A percentile compares a stretch with the other conserved stretches of the same genome.
These are phyloP conservation scores for Phytophthora uliginosa DNA, from an alignment of 352 stramenopile species.

Conservation along the genomic window DNA sequence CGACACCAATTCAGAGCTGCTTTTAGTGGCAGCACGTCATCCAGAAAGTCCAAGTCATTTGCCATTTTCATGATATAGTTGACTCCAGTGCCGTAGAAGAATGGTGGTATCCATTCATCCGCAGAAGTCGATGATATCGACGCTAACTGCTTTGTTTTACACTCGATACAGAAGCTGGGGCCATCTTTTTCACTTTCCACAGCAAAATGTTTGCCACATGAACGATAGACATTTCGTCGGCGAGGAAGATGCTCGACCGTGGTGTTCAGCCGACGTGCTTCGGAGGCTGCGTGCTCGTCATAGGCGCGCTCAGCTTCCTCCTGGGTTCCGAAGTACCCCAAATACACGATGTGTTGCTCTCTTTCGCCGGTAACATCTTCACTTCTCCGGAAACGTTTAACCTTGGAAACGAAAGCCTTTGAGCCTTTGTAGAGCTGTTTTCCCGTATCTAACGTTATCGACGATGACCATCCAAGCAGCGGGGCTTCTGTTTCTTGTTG, in stretches of 20 bases:
- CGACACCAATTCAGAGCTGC: conserved; percentile 48
- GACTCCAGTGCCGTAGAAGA: conserved; percentile 62
- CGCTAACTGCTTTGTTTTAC: conserved; percentile 67
- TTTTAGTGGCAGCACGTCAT: conserved; percentile 61
- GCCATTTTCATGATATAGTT: conserved; percentile 88
- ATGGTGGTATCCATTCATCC: conserved; percentile 73
- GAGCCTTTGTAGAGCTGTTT: conserved; percentile 77
- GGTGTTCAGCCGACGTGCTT: conserved; percentile 77
- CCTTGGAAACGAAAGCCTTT: conserved; percentile 73
- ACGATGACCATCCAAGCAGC: conserved; percentile 71
- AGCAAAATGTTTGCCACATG: conserved; percentile 84
- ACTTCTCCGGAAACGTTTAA: conserved; percentile 77
- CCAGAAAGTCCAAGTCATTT: conserved; percentile 79
- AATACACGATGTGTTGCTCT: conserved; percentile 73
- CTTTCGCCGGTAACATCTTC: conserved; percentile 62
- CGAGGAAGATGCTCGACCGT: conserved; percentile 62
- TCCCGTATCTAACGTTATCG: conserved; percentile 75
- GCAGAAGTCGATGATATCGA: conserved; percentile 25
- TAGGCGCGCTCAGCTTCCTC: conserved; percentile 80
- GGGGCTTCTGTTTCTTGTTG: conserved; percentile 27
- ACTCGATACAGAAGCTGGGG: conserved; percentile 84
- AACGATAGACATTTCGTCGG: conserved; percentile 74
- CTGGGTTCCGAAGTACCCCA: conserved; percentile 76
- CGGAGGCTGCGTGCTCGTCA: conserved; percentile 64
- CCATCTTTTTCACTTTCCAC: conserved; percentile 80